Conservation (phyloP, 129 eudicot species). For the Deinandra increscens region DNA sequence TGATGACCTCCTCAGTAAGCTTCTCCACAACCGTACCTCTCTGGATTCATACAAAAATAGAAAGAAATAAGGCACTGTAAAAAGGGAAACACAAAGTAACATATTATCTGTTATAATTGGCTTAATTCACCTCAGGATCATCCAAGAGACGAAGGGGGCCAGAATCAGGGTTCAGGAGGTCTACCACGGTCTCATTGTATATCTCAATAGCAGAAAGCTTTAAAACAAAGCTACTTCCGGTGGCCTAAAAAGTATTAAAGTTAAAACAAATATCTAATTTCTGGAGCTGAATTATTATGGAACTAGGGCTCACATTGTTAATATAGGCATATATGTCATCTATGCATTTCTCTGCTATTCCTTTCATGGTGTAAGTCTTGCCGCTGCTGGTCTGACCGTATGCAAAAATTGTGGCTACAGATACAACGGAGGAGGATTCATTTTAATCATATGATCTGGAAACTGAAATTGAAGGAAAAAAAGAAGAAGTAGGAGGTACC, state of each 20-base stretch:
- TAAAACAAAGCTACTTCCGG: conserved; percentile 57
- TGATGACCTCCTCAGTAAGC: conserved; percentile 72
- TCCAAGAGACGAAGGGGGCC: conserved; percentile 92
- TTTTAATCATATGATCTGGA: neutral
- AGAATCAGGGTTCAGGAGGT: conserved; percentile 74
- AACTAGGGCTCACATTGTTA: conserved; percentile 37
- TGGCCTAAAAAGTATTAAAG: conserved; percentile 32
- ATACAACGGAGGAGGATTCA: neutral
- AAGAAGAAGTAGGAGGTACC: conserved; percentile 36
- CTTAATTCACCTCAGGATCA: conserved; percentile 76
- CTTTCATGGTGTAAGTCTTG: conserved; percentile 96
- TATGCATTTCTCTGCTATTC: conserved; percentile 74
- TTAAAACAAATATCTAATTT: neutral
- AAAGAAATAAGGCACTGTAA: neutral
- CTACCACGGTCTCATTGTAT: conserved; percentile 87
- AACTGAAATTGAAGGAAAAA: neutral
- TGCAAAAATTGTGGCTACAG: conserved; percentile 90
- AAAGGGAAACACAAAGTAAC: neutral
- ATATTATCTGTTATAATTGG: neutral
- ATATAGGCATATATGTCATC: conserved; percentile 84
- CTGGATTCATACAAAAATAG: conserved; percentile 42
- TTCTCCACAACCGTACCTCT: conserved; percentile 93
- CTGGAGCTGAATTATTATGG: neutral
- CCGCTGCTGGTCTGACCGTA: conserved; percentile 99
- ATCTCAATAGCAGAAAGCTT: conserved; percentile 92